Evolutionary conservation across 106 monocot genomes (phyloP).

Genomic region (Dendrobium officinale): DNA sequence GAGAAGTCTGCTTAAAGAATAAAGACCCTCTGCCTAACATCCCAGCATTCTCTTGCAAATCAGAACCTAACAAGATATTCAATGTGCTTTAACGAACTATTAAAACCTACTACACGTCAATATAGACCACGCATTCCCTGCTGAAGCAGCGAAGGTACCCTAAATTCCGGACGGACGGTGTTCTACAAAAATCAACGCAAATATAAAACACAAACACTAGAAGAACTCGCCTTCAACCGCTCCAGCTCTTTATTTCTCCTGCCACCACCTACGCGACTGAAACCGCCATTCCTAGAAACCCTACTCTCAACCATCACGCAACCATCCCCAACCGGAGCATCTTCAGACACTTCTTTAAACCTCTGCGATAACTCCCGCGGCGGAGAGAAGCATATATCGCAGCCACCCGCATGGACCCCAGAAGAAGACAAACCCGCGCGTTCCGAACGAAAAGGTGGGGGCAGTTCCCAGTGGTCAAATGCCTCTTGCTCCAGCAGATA

Average conservation of each 20-base stretch:
- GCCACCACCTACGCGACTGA: slow-evolving; percentile 1
- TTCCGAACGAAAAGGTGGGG: not conserved
- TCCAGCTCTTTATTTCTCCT: slow-evolving; percentile 31
- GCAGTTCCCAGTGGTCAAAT: not conserved
- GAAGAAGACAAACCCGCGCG: not conserved
- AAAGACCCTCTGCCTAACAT: not conserved
- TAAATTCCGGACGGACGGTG: not conserved
- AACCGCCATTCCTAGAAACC: not conserved
- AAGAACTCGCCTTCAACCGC: slow-evolving; percentile 35
- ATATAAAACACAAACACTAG: not conserved
- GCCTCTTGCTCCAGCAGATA: not conserved
- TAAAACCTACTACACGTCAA: not conserved
- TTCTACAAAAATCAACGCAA: not conserved
- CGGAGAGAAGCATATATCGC: slow-evolving; percentile 33
- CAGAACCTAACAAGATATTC: not conserved
- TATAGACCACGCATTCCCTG: not conserved
- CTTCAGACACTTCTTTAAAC: slow-evolving; percentile 5
- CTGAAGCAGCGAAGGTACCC: not conserved
- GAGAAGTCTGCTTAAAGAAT: not conserved
- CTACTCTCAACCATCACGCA: slow-evolving; percentile 7
- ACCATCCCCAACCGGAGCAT: not conserved
- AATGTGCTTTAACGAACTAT: not conserved
- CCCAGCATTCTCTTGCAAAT: not conserved
- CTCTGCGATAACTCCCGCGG: slow-evolving; percentile 55
- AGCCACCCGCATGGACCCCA: not conserved